Base-by-base conservation (phyloP, 2,329 filamentous ascomycete species). In the Aureobasidium leucospermi region DNA sequence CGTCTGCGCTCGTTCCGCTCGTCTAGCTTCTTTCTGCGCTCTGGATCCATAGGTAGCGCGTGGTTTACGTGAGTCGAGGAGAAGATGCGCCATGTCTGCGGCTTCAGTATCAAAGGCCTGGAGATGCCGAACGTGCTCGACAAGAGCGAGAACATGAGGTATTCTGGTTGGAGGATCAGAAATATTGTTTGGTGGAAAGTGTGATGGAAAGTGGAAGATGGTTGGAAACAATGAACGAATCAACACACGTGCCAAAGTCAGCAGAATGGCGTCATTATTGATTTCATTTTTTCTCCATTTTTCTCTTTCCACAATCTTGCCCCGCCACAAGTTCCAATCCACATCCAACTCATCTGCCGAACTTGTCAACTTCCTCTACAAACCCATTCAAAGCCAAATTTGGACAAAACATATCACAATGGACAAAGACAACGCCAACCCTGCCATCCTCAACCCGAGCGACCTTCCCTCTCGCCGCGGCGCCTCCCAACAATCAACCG, bases 381-480 rank as follows among this genome's bases (percentile, higher is more conserved):
- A 15, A 6, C 19, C 13, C 41, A 52, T 6, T 29, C 48, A 29
- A 8, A 39, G 3, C 38, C 7, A 19, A 39, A 29, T 15, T 16
- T 5, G 9, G 29, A 43, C 9, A n/a, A 51, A 38, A 42, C 47
- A 52, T 0, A 3, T 4, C 5, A 58, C 19, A 47, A 72, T 73
- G 66, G 69, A 79, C 60, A 78, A 79, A 69, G 76, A 80, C 68
- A 96, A 96, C 75, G 90, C 89, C 64, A 97, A 99, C 77, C 94
- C 94, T 58, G 95, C 90, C 64, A 92, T 99, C 70, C 79, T 97
- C 68, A 95, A 87, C 75, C 83, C 85, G 56, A 89, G 90, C 45
- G 90, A 97, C 75, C 84, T 99, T 53, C 92, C 94, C 46, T 94
- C 90, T 32, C 86, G 92, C 64, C 81, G 83, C 65, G 78, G 81